Conservation (phyloP, 495 filamentous ascomycete species). For the Penicillium pancosmium region DNA sequence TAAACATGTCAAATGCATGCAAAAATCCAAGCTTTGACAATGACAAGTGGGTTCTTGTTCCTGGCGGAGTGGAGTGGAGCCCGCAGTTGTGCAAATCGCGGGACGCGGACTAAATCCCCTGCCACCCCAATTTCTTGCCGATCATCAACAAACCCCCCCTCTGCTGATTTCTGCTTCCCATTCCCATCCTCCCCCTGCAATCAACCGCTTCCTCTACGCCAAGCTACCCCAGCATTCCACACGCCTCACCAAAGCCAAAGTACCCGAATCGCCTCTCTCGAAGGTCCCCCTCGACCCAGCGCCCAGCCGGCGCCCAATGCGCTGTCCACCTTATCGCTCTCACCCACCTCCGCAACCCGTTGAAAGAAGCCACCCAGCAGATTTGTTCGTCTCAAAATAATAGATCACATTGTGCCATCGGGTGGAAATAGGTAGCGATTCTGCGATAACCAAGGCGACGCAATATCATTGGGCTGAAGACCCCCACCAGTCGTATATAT, state of each 20-base stretch:
- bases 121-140: conserved; percentile 34
- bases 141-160: conserved; percentile 23
- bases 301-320: conserved; percentile 30
- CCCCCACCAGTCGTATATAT: conserved; percentile 2
- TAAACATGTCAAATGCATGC: neutral
- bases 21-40: conserved; percentile 1
- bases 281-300: conserved; percentile 9
- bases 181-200: conserved; percentile 6
- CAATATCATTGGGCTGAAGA: conserved; percentile 8
- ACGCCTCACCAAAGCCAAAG: neutral
- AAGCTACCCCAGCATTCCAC: neutral
- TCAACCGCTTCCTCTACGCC: conserved; percentile 1
- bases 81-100: neutral
- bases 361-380: conserved; percentile 2
- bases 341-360: conserved; percentile 8
- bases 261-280: neutral
- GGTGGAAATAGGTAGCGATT: neutral
- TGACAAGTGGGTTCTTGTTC: neutral
- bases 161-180: conserved; percentile 3
- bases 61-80: neutral
- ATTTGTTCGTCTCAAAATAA: neutral
- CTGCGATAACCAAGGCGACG: conserved; percentile 1
- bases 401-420: conserved; percentile 7
- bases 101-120: conserved; percentile 26
- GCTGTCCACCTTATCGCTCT: conserved; percentile 28